phyloP scores from a whole-genome alignment of 208 protist species.

The Blechomonas ayalai region DNA sequence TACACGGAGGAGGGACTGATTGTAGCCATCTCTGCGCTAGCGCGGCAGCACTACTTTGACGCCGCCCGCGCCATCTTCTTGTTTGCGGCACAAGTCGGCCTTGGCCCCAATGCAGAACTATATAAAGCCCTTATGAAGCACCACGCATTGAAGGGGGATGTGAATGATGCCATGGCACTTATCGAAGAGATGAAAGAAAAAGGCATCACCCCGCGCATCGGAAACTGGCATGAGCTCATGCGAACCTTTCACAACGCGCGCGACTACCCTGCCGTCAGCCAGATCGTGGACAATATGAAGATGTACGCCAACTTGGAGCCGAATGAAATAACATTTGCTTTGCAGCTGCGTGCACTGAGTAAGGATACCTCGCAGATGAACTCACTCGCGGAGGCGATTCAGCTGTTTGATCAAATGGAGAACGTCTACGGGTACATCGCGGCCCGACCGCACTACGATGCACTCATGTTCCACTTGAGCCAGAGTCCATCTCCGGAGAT shows the following conservation, averaged over 20 bases:
- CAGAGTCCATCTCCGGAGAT: slow-evolving; percentile 72
- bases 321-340: slow-evolving; percentile 79
- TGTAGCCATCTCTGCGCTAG: slow-evolving; percentile 56
- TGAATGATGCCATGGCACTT: slow-evolving; percentile 66
- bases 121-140: slow-evolving; percentile 84
- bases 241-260: slow-evolving; percentile 67
- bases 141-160: slow-evolving; percentile 40
- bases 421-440: slow-evolving; percentile 86
- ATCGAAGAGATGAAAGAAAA: slow-evolving; percentile 87
- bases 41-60: slow-evolving; percentile 44
- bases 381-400: slow-evolving; percentile 69
- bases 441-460: slow-evolving; percentile 76
- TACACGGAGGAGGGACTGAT: slow-evolving; percentile 81
- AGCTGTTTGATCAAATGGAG: slow-evolving; percentile 91
- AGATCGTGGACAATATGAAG: slow-evolving; percentile 89
- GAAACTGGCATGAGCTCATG: slow-evolving; percentile 91
- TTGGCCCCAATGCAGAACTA: slow-evolving; percentile 67
- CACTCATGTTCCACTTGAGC: slow-evolving; percentile 77
- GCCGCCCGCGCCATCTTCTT: slow-evolving; percentile 64
- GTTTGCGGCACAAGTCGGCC: slow-evolving; percentile 52
- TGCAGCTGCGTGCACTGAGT: slow-evolving; percentile 67
- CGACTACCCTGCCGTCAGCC: slow-evolving; percentile 74
- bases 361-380: slow-evolving; percentile 73
- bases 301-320: slow-evolving; percentile 91
- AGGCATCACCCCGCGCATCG: slow-evolving; percentile 80